Evolutionary conservation across 768 basidiomycete species (phyloP), one percentile per base, ranked within the genome.

Genomic region (Pleurotus salmoneostramineus): DNA sequence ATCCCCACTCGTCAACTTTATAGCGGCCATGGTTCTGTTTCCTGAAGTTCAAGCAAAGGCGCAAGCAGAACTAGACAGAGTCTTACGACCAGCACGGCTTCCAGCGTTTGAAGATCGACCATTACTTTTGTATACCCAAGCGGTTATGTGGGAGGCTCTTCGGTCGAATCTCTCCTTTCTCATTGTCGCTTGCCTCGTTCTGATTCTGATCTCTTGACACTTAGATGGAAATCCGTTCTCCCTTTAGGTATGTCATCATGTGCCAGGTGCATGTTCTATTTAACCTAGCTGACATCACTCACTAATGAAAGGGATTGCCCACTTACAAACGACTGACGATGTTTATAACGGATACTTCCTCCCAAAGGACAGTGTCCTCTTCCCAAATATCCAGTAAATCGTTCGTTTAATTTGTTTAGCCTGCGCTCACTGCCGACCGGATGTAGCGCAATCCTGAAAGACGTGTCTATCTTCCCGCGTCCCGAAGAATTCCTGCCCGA

Each of bases 61-160:
- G 0, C 79, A 77, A 55, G 66, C 63, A 6, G 77, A 80, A 60
- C 66, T 81, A 12, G 78, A 80, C 60, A 27, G 54, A 1, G 37
- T 40, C n/a, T 8, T n/a, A n/a, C 68, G 78, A 4, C 59, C 78
- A 11, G 74, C 71, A 7, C 67, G 77, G 3, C 65, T 79, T 5
- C 79, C 78, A 1, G 65, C 63, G 3, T 69, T 74, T 15, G 58
- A 59, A 3, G 73, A 74, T 58, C 59, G 62, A 36, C 51, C 55
- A 1, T 45, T 61, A 32, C 63, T 79, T 5, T 74, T 74, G 2
- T 80, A 74, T 56, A 56, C 76, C 27, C 66, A 72, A 17, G 69
- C 69, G 1, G 57, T 76, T 6, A 44, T 76, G 15, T 62, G 69
- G 51, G 75, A 77, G 52, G 51, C 64, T 3, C 48, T 49, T 6